Percentiles rank a stretch among this genome's conserved stretches.
phyloP scores from a whole-genome alignment of 805 yeast species.

The Candida patagonica region DNA sequence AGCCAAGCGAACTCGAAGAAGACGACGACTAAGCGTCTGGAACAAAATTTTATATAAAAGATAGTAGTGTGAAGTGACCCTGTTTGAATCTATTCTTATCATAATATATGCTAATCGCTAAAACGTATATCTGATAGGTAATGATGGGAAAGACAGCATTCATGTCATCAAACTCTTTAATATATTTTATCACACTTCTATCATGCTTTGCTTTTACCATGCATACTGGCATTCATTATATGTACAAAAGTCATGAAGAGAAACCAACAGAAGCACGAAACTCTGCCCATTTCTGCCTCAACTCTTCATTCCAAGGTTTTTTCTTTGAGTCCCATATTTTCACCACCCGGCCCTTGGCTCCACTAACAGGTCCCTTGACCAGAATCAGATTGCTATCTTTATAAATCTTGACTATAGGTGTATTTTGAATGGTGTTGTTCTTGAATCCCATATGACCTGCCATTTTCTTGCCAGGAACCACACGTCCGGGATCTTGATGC shows the following conservation, averaged over 20 bases:
- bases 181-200: background rate
- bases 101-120: no score
- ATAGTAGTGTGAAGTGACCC: no score
- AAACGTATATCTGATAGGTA: background rate
- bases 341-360: constrained; percentile 70
- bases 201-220: background rate
- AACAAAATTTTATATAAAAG: no score
- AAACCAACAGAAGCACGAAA: background rate
- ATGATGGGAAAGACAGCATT: background rate
- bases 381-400: constrained; percentile 73
- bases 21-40: constrained; percentile 3
- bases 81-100: no score
- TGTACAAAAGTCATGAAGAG: no score
- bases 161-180: background rate
- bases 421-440: constrained; percentile 63
- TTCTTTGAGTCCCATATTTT: constrained; percentile 68
- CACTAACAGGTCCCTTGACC: constrained; percentile 86
- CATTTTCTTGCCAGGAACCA: constrained; percentile 94
- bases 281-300: constrained; percentile 3
- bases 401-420: constrained; percentile 68
- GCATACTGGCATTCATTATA: background rate
- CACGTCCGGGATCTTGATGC: constrained; percentile 92
- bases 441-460: constrained; percentile 93
- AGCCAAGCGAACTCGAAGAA: constrained; percentile 92
- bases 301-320: constrained; percentile 15